Evolutionary conservation across 306 rosid species (phyloP).

Genomic region (Abrus pulchellus): DNA sequence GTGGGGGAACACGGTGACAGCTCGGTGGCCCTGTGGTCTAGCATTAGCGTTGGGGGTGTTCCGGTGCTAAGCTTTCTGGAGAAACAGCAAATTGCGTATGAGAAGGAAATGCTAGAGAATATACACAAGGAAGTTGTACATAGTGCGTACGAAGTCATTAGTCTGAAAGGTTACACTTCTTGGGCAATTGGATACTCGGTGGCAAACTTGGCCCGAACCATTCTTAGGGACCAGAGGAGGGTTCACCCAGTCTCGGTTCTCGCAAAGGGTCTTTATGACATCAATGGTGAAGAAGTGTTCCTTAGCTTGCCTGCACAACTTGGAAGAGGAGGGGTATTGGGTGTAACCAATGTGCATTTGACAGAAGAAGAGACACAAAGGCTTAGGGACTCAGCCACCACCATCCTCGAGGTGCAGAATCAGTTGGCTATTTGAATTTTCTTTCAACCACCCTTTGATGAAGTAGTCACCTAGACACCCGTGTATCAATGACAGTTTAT

Average conservation of each 20-base stretch:
- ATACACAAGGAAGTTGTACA: slow-evolving; percentile 75
- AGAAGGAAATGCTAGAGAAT: slow-evolving; percentile 74
- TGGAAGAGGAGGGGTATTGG: slow-evolving; percentile 82
- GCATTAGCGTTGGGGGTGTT: slow-evolving; percentile 94
- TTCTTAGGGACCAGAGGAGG: slow-evolving; percentile 81
- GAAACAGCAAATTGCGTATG: slow-evolving; percentile 72
- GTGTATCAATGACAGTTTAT: background rate
- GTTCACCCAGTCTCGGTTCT: slow-evolving; percentile 88
- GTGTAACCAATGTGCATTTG: slow-evolving; percentile 79
- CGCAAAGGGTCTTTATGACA: slow-evolving; percentile 75
- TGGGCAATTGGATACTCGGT: slow-evolving; percentile 97
- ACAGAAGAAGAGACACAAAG: slow-evolving; percentile 64
- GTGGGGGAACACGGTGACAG: slow-evolving; percentile 99
- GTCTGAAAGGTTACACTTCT: slow-evolving; percentile 89
- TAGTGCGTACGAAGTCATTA: slow-evolving; percentile 85
- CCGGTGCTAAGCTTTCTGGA: slow-evolving; percentile 82
- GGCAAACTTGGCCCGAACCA: slow-evolving; percentile 67
- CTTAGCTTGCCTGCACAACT: slow-evolving; percentile 88
- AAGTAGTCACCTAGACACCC: background rate
- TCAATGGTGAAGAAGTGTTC: slow-evolving; percentile 77
- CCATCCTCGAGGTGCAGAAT: slow-evolving; percentile 69
- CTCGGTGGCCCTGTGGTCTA: slow-evolving; percentile 97
- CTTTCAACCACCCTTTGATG: background rate
- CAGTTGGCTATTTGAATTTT: slow-evolving; percentile 65
- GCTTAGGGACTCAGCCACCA: slow-evolving; percentile 73